phyloP scores from a whole-genome alignment of 2,329 filamentous ascomycete genomes.

The Cercospora sesami region DNA sequence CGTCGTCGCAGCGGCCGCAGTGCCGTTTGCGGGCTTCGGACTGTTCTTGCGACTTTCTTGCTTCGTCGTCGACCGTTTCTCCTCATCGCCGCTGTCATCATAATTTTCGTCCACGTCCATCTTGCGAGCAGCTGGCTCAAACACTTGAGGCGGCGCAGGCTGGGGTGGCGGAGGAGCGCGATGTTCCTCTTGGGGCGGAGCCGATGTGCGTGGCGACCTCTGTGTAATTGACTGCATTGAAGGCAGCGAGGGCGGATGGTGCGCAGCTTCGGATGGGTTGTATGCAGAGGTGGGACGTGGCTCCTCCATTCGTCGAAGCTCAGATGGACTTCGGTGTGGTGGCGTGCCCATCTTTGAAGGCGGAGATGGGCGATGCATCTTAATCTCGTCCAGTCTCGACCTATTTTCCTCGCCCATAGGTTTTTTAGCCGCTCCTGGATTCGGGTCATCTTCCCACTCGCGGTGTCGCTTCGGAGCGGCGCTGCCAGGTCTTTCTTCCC shows the following conservation, averaged over 20 bases:
- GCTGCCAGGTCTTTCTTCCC: constrained; percentile 75
- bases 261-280: constrained; percentile 88
- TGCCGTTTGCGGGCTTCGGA: constrained; percentile 38
- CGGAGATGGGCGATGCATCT: constrained; percentile 64
- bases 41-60: constrained; percentile 50
- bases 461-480: constrained; percentile 78
- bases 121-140: constrained; percentile 85
- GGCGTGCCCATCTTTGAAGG: constrained; percentile 57
- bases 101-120: constrained; percentile 99
- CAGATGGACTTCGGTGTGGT: constrained; percentile 77
- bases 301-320: constrained; percentile 60
- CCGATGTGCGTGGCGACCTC: constrained; percentile 55
- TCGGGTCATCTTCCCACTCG: constrained; percentile 84
- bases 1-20: constrained; percentile 12
- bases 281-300: constrained; percentile 69
- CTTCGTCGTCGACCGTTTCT: constrained; percentile 54
- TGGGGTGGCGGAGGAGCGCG: constrained; percentile 34
- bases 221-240: constrained; percentile 49
- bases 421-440: constrained; percentile 65
- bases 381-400: constrained; percentile 80
- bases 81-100: constrained; percentile 88
- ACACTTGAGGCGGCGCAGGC: constrained; percentile 47
- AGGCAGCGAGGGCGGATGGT: constrained; percentile 70
- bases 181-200: constrained; percentile 49
- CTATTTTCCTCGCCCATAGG: constrained; percentile 84